Conservation (phyloP, 129 eudicot species). For the Silybum marianum region DNA sequence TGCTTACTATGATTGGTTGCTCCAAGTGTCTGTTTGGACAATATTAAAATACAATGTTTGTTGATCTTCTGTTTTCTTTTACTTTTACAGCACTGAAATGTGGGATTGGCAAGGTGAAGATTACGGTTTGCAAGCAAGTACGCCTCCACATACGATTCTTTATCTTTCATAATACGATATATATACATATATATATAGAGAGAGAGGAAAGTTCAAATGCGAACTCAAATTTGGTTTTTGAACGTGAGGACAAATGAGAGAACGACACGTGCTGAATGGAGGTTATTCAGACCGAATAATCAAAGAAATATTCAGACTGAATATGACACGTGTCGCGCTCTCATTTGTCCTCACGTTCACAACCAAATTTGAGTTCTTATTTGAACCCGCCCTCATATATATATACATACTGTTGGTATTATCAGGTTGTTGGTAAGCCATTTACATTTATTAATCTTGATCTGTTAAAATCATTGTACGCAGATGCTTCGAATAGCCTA, state of each 20-base stretch:
- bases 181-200: background rate
- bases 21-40: background rate
- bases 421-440: background rate
- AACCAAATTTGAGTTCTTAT: too few relatives aligned
- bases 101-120: conserved; percentile 75
- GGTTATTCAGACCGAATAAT: too few relatives aligned
- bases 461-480: conserved; percentile 15
- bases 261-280: too few relatives aligned
- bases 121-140: conserved; percentile 50
- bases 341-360: too few relatives aligned
- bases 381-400: too few relatives aligned
- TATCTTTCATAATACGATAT: conserved; percentile 1
- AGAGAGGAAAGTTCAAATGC: too few relatives aligned
- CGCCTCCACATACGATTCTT: conserved; percentile 29
- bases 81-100: conserved; percentile 48
- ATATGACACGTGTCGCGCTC: too few relatives aligned
- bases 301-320: too few relatives aligned
- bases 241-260: too few relatives aligned
- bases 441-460: conserved; percentile 10
- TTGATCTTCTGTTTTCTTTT: conserved; percentile 27
- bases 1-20: conserved; percentile 5
- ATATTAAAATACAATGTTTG: background rate
- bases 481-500: conserved; percentile 53
- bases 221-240: too few relatives aligned
- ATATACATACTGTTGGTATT: background rate